Percentiles rank a stretch among this genome's conserved stretches.
phyloP scores from a whole-genome alignment of 2,329 filamentous ascomycete genomes.

The Phialophora chinensis region DNA sequence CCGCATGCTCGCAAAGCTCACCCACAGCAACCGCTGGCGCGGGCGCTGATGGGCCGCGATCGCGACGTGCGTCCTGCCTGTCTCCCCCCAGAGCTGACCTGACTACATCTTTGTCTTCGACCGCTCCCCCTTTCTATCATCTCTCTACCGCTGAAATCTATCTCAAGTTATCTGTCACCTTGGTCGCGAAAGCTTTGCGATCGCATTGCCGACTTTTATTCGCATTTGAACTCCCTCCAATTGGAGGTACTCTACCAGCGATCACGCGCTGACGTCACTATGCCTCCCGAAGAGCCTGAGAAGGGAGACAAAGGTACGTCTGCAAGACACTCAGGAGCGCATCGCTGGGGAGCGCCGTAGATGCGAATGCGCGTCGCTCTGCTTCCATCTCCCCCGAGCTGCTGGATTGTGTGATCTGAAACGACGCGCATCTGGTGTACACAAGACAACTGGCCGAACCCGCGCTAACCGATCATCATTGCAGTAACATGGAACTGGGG shows the following conservation, averaged over 20 bases:
- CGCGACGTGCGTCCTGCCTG: conserved; percentile 4
- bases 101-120: conserved; percentile 11
- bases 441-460: background rate
- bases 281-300: conserved; percentile 57
- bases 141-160: conserved; percentile 14
- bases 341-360: background rate
- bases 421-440: conserved; percentile 1
- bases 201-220: conserved; percentile 7
- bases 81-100: conserved; percentile 18
- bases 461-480: conserved; percentile 17
- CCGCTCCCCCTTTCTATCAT: conserved; percentile 16
- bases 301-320: conserved; percentile 58
- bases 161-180: conserved; percentile 11
- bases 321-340: background rate
- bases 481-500: conserved; percentile 70
- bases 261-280: conserved; percentile 41
- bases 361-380: conserved; percentile 3
- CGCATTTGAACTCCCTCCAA: conserved; percentile 4
- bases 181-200: conserved; percentile 35
- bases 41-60: conserved; percentile 15
- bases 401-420: background rate
- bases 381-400: background rate
- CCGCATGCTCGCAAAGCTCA: conserved; percentile 3
- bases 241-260: background rate
- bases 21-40: conserved; percentile 16